Evolutionary conservation across 371 early-diverging fungal genomes (phyloP).

Genomic region (Dentiscutata heterogama): DNA sequence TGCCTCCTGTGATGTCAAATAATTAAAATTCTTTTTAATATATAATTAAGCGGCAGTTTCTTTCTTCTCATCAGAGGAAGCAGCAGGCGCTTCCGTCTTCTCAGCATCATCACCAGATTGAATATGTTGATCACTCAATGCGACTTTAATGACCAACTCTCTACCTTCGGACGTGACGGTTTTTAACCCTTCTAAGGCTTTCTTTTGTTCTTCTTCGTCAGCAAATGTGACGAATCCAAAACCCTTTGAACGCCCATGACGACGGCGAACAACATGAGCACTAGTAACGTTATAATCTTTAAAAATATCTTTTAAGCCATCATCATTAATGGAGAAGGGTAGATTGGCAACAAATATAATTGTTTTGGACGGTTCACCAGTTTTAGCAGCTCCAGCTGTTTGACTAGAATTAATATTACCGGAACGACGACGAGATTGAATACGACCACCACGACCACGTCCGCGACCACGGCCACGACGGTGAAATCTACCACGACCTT

Average conservation of each 20-base stretch:
- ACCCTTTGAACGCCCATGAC: constrained; percentile 82
- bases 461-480: constrained; percentile 45
- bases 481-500: constrained; percentile 45
- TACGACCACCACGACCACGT: constrained; percentile 46
- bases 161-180: constrained; percentile 75
- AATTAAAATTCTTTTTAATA: background rate
- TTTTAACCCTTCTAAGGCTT: constrained; percentile 74
- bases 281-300: constrained; percentile 77
- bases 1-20: background rate
- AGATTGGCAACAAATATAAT: constrained; percentile 93
- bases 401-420: constrained; percentile 3
- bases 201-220: constrained; percentile 80
- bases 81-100: background rate
- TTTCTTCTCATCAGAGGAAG: constrained; percentile 11
- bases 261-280: constrained; percentile 75
- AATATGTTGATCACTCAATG: constrained; percentile 64
- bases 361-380: constrained; percentile 80
- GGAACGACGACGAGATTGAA: constrained; percentile 47
- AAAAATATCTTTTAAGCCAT: constrained; percentile 80
- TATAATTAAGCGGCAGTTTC: background rate
- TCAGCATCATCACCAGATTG: constrained; percentile 31
- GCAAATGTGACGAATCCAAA: constrained; percentile 93
- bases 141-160: constrained; percentile 77
- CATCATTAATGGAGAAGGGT: constrained; percentile 86
- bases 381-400: constrained; percentile 30